Evolutionary conservation across 1,284 basidiomycete species (phyloP), one percentile per base, ranked within the genome.

Genomic region (Apiotrichum porosum): DNA sequence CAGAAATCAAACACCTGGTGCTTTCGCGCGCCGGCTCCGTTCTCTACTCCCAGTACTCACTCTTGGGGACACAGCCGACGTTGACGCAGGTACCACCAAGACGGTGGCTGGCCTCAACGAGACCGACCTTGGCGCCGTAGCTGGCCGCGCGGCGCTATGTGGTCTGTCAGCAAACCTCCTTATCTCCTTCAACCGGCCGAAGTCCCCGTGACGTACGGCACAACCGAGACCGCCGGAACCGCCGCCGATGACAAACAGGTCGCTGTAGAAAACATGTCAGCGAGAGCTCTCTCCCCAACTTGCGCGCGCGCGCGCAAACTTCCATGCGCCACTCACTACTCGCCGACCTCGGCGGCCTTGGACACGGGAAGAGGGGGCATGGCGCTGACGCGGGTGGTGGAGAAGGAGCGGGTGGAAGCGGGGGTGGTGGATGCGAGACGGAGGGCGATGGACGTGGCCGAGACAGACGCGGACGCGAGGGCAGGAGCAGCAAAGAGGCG

Each of bases 21-120:
- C 90, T 92, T 75, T 91, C 91, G 24, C 88, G 88, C 4, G 92
- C 88, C 73, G 33, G 87, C 92, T 62, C 87, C 86, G 35, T 26
- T 40, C 17, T 15, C 31, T 21, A 12, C 8, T 10, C 33, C 55
- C 40, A 28, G 26, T 12, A 56, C 41, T 50, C 50, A 50, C 54
- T 63, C 58, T 62, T 63, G 36, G 56, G 58, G 13, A 70, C 72
- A 57, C 64, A 73, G 54, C 67, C 73, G 30, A 72, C 80, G 56
- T 81, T 97, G 54, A 99, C 94, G 68, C 95, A 98, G 31, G 95
- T 98, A 37, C 95, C 95, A 33, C 95, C 95, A 6, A 94, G 80
- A 33, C 80, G 72, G 18, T 82, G 81, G 9, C 82, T 81, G 41
- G 79, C 79, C 72, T 99, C 94, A 28, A 97, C 83, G 21, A 97